Percentiles rank a stretch among this genome's conserved stretches.
Conservation (phyloP, 73 alveolate genomes). For the Tetrahymena elliotti region DNA sequence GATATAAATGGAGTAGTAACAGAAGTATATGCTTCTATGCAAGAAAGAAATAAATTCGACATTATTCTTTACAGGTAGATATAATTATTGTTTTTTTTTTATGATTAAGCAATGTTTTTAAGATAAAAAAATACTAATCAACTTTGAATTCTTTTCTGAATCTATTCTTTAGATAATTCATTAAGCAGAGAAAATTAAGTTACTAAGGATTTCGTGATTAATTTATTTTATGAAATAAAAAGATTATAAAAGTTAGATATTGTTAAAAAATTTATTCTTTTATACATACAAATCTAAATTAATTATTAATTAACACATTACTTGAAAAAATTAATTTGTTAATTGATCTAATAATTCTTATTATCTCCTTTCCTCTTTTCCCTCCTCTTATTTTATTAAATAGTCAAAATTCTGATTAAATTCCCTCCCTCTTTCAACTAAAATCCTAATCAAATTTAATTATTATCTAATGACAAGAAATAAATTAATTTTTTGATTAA, state of each 20-base stretch:
- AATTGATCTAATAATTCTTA: neutral
- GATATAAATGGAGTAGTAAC: neutral
- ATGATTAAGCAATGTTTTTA: neutral
- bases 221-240: too few species aligned
- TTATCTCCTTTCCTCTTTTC: neutral
- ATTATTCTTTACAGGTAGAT: neutral
- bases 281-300: neutral
- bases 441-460: neutral
- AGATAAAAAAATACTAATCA: neutral
- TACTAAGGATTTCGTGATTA: neutral
- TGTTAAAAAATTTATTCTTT: neutral
- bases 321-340: too few species aligned
- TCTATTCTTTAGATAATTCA: neutral
- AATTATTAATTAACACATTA: too few species aligned
- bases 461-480: too few species aligned
- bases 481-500: too few species aligned
- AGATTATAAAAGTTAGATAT: too few species aligned
- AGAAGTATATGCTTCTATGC: neutral
- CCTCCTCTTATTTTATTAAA: neutral
- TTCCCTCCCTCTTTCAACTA: neutral
- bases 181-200: neutral
- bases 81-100: neutral
- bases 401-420: neutral
- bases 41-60: neutral
- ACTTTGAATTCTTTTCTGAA: neutral